A percentile compares a stretch with the other conserved stretches of the same genome.
Evolutionary conservation across 352 stramenopile genomes (phyloP).

Genomic region (Globisporangium uncinulatum): DNA sequence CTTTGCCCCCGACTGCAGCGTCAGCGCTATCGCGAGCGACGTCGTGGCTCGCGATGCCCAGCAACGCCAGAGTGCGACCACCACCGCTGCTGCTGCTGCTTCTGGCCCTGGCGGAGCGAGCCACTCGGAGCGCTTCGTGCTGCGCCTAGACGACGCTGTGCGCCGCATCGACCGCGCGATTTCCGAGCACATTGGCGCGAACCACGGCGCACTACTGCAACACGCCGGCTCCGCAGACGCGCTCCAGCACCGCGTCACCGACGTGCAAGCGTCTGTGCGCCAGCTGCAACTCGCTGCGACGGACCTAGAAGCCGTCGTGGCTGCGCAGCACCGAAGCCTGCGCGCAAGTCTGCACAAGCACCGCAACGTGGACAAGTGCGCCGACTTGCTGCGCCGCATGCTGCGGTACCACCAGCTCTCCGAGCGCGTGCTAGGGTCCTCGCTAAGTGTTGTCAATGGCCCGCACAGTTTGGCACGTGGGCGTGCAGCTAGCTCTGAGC

Average conservation of each 20-base stretch:
- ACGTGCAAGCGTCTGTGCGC: constrained; percentile 50
- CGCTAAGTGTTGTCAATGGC: constrained; percentile 25
- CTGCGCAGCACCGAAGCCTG: constrained; percentile 51
- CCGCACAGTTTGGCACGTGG: neutral
- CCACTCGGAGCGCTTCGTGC: constrained; percentile 72
- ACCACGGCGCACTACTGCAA: constrained; percentile 62
- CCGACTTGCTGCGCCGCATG: constrained; percentile 61
- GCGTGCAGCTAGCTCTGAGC: constrained; percentile 7
- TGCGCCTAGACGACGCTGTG: constrained; percentile 59
- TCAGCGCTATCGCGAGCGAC: constrained; percentile 71
- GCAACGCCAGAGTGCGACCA: constrained; percentile 13
- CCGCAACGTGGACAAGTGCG: constrained; percentile 72
- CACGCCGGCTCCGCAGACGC: constrained; percentile 78
- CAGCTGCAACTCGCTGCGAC: constrained; percentile 62
- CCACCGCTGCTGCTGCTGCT: neutral
- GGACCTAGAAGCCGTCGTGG: constrained; percentile 50
- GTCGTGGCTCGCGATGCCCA: constrained; percentile 63
- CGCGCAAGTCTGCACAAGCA: constrained; percentile 64
- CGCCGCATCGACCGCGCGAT: constrained; percentile 73
- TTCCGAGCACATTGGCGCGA: constrained; percentile 67
- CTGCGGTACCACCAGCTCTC: constrained; percentile 76
- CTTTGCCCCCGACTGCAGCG: constrained; percentile 62
- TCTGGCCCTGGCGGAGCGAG: constrained; percentile 24
- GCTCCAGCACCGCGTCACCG: constrained; percentile 51
- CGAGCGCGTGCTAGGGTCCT: constrained; percentile 36